phyloP scores from a whole-genome alignment of 805 yeast genomes.

The Brettanomyces bruxellensis region DNA sequence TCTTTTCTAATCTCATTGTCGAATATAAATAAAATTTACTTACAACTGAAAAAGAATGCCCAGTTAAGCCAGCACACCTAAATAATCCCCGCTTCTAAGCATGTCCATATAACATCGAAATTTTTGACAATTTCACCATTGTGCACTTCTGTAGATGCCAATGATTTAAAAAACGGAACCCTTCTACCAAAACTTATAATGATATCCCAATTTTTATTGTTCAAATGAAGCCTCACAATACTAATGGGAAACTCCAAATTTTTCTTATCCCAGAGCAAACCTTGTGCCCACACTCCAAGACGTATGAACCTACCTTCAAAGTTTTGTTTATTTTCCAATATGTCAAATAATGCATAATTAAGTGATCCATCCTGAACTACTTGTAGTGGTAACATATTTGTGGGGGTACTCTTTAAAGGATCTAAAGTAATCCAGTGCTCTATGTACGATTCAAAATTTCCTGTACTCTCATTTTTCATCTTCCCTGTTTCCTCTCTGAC shows the following conservation, averaged over 20 bases:
- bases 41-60: too few relatives aligned
- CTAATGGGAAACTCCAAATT: conserved; percentile 17
- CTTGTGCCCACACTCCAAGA: conserved; percentile 47
- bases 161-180: conserved; percentile 3
- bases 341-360: conserved; percentile 16
- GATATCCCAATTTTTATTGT: conserved; percentile 6
- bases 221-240: conserved; percentile 11
- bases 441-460: conserved; percentile 32
- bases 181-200: conserved; percentile 12
- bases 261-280: conserved; percentile 28
- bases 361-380: not conserved
- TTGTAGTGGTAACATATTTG: not conserved
- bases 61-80: too few relatives aligned
- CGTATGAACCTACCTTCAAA: conserved; percentile 36
- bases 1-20: not conserved
- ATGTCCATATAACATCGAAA: conserved; percentile 13
- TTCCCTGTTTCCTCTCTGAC: conserved; percentile 41
- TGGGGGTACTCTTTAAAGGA: conserved; percentile 14
- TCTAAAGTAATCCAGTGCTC: conserved; percentile 49
- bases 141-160: not conserved
- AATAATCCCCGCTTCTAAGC: not conserved
- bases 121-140: conserved; percentile 5
- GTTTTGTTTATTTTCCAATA: conserved; percentile 8
- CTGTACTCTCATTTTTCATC: conserved; percentile 39
- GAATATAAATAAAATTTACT: not conserved